Evolutionary conservation across 164 flowering plant species (phyloP).

Genomic region (Stephania cephalantha): DNA sequence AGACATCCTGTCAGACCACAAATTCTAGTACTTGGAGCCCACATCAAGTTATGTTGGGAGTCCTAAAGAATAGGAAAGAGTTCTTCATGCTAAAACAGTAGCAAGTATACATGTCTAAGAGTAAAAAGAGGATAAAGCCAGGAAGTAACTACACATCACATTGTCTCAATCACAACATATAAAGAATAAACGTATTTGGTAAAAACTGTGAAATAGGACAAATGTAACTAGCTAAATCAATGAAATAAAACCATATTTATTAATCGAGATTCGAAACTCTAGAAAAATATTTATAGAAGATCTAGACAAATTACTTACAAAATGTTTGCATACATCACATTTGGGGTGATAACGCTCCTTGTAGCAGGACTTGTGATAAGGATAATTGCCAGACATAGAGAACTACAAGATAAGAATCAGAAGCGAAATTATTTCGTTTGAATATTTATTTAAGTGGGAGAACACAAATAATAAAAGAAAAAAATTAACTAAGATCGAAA

Average conservation of each 20-base stretch:
- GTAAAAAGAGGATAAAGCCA: background rate
- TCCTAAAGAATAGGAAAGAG: background rate
- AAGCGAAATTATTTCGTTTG: slow-evolving; percentile 8
- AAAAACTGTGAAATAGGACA: background rate
- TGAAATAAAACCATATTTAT: background rate
- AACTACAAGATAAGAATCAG: slow-evolving; percentile 40
- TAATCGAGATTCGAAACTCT: background rate
- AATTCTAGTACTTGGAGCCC: background rate
- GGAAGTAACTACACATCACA: background rate
- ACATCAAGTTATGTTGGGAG: background rate
- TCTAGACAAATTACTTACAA: slow-evolving; percentile 43
- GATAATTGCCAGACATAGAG: slow-evolving; percentile 70
- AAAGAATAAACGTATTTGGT: background rate
- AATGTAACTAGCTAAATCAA: background rate
- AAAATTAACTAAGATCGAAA: background rate
- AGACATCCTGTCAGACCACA: background rate
- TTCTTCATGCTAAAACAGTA: background rate
- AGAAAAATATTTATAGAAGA: background rate
- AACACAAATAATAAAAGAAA: background rate
- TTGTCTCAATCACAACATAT: background rate
- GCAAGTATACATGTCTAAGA: background rate
- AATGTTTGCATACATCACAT: slow-evolving; percentile 90
- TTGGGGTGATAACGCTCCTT: slow-evolving; percentile 85
- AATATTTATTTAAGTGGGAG: background rate
- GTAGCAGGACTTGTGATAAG: slow-evolving; percentile 90